These are phyloP conservation scores for Larix kaempferi DNA, from an alignment of 75 land plant genomes.

Conservation along the genomic window DNA sequence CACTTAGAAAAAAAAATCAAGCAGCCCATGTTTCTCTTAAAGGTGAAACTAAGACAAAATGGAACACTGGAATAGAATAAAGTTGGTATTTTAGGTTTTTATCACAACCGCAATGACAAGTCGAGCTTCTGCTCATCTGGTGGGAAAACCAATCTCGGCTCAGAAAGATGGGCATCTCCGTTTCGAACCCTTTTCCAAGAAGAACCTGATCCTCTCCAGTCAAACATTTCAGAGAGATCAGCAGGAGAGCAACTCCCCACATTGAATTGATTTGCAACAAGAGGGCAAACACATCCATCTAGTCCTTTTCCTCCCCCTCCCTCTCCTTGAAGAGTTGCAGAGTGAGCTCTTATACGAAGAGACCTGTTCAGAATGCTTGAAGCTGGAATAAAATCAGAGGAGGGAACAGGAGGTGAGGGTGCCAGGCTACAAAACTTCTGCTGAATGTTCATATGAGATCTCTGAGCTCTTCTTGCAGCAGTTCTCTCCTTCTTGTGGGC, in stretches of 20 bases:
- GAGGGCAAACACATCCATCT: slow-evolving; percentile 8
- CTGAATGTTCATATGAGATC: slow-evolving; percentile 12
- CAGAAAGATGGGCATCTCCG: neutral
- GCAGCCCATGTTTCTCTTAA: neutral
- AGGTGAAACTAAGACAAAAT: neutral
- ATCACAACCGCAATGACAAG: slow-evolving; percentile 12
- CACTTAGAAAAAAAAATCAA: neutral
- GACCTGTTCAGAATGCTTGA: slow-evolving; percentile 8
- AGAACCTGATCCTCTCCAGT: neutral
- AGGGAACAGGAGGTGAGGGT: slow-evolving; percentile 5
- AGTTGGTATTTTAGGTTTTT: neutral
- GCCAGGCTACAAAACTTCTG: slow-evolving; percentile 5
- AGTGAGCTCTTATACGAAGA: slow-evolving; percentile 11
- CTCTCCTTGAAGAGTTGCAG: neutral
- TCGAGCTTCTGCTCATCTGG: slow-evolving; percentile 15
- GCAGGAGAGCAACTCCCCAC: neutral
- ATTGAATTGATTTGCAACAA: slow-evolving; percentile 8
- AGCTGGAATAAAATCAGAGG: slow-evolving; percentile 4
- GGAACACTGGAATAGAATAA: neutral
- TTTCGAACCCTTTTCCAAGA: slow-evolving; percentile 3
- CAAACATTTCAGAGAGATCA: neutral
- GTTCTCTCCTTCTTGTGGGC: slow-evolving; percentile 43
- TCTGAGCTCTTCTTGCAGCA: slow-evolving; percentile 23
- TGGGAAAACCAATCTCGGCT: neutral
- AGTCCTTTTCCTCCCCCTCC: slow-evolving; percentile 3